Evolutionary conservation across 1,284 basidiomycete genomes (phyloP), one percentile per base, ranked within the genome.

Genomic region (Testicularia cyperi): DNA sequence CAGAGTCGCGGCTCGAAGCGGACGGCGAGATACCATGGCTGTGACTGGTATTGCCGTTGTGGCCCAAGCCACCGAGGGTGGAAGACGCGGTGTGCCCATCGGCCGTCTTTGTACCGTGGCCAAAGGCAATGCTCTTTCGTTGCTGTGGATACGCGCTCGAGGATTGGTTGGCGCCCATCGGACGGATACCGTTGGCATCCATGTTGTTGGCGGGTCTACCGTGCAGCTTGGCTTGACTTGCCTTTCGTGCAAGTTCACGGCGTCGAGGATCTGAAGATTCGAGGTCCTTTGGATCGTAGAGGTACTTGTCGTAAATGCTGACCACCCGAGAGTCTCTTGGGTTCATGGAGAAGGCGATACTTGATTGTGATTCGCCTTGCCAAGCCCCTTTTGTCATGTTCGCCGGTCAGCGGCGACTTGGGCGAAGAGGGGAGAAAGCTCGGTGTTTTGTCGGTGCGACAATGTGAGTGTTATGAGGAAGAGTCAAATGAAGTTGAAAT

Each of bases 291-390:
- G 64, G 60, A 24, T 67, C 64, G 54, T 65, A 68, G 27, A 68
- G 54, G 25, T 68, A 68, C 44, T 65, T 62, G 44, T 68, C 65
- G 42, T 68, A 68, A 52, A 68, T 68, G 39, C 64, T 66, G 35
- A 63, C 49, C 27, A 68, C 54, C n/a, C 65, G 62, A 23, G 62
- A 64, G 25, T 68, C 65, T 26, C 61, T 49, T 18, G 53, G 52
- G 30, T 62, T 62, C 37, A 47, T 38, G 12, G 52, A 56, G 27
- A 49, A 51, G 24, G 46, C 51, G 42, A 51, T 51, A 33, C 49
- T 60, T 35, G 56, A 60, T 19, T 34, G 32, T 9, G 56, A 60
- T 30, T 61, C 57, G 30, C 57, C 57, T 38, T 32, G 31, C 44
- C 56, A 44, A 31, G 41, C 33, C 12, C 38, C 6, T 45, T 40